Percentiles rank a stretch among this genome's conserved stretches.
Conservation (phyloP, 257 asterid species). For the Lycium barbarum region DNA sequence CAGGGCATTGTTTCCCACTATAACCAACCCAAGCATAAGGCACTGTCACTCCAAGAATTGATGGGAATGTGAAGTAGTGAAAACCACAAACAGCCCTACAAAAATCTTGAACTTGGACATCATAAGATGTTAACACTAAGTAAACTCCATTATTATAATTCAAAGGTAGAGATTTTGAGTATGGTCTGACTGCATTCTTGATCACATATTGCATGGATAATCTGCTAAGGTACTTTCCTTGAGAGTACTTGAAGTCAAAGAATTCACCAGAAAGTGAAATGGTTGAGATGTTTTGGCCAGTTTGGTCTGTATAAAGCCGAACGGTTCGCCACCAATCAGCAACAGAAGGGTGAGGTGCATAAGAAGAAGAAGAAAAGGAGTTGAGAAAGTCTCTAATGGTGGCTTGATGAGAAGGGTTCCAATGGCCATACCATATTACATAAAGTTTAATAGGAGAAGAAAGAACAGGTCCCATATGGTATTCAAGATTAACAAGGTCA, state of each 20-base stretch:
- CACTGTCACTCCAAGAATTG: constrained; percentile 64
- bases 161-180: constrained; percentile 44
- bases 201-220: constrained; percentile 65
- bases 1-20: constrained; percentile 75
- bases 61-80: constrained; percentile 77
- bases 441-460: constrained; percentile 63
- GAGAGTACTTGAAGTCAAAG: constrained; percentile 57
- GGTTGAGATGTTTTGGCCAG: constrained; percentile 54
- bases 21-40: constrained; percentile 85
- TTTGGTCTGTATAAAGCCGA: constrained; percentile 71
- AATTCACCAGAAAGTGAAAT: constrained; percentile 57
- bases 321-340: constrained; percentile 81
- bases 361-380: constrained; percentile 53
- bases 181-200: constrained; percentile 43
- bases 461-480: constrained; percentile 87
- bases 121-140: constrained; percentile 59
- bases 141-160: constrained; percentile 61
- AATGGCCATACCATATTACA: constrained; percentile 78
- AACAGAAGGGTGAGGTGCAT: constrained; percentile 62
- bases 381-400: constrained; percentile 67
- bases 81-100: constrained; percentile 83
- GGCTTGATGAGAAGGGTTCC: constrained; percentile 66
- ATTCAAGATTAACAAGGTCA: constrained; percentile 65
- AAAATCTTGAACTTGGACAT: constrained; percentile 70
- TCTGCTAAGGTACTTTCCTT: constrained; percentile 55